These are phyloP conservation scores for Candida sp. DNA, from an alignment of 1,139 yeast genomes.

Conservation along the genomic window DNA sequence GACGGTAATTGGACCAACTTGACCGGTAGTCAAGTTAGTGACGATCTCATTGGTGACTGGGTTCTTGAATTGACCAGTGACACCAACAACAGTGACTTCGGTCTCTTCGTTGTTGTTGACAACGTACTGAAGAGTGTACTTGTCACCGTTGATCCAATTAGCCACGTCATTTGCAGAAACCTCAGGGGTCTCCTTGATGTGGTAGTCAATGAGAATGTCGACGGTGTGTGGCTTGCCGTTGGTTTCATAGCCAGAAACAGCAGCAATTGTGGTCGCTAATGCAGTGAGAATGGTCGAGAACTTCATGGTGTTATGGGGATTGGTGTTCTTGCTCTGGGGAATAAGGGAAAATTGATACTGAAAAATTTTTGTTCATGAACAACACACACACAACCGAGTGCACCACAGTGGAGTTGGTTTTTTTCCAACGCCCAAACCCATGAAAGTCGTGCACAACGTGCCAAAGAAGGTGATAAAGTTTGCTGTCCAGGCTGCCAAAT, in stretches of 20 bases:
- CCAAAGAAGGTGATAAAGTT: no score
- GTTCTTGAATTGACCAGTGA: constrained; percentile 72
- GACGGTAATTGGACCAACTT: constrained; percentile 65
- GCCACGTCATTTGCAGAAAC: constrained; percentile 39
- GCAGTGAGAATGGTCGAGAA: constrained; percentile 20
- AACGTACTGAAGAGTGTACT: constrained; percentile 55
- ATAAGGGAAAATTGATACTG: no score
- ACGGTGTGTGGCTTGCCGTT: constrained; percentile 22
- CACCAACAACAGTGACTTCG: constrained; percentile 63
- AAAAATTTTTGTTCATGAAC: no score
- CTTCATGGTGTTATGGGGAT: constrained; percentile 17
- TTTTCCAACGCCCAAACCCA: no score
- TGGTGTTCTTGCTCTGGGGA: no score
- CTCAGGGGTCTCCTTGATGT: constrained; percentile 45
- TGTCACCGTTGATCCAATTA: constrained; percentile 55
- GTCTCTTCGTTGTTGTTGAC: constrained; percentile 61
- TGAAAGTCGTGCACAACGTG: no score
- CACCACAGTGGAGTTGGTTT: no score
- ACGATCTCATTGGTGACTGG: constrained; percentile 53
- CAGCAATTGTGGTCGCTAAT: constrained; percentile 19
- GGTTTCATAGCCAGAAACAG: constrained; percentile 21
- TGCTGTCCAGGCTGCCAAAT: no score
- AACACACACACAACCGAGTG: no score
- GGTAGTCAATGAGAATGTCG: constrained; percentile 45
- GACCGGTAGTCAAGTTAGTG: constrained; percentile 68